Base-by-base conservation (phyloP, 139 green algal genomes). In the Klebsormidium nitens region DNA sequence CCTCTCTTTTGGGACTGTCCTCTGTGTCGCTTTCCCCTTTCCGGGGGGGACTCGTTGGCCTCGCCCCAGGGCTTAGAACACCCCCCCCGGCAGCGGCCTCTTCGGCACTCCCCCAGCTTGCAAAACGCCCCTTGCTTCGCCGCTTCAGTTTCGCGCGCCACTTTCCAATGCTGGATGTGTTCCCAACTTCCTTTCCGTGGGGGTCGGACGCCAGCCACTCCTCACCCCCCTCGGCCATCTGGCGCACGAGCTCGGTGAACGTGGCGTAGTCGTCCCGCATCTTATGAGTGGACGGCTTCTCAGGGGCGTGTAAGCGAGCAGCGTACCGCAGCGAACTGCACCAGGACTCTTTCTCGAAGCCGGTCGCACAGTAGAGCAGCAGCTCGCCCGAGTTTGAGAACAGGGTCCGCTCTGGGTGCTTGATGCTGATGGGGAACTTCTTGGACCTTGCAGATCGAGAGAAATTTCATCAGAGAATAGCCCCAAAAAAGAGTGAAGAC, bases 371-470 rank as follows among this genome's bases (percentile, higher is more conserved):
- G 40, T 66, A 66, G 59, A 66, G 59, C 29, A 66, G 29, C 5
- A 28, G 44, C 19, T 55, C 59, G 26, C 40, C 29, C n/a, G n/a
- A 40, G 11, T n/a, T 31, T 34, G 38, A 3, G 29, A 28, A 66
- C 5, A 66, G 36, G 28, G 11, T 52, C 5, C 59, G 59, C 40
- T 34, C 59, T 31, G 29, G 32, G 59, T 66, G 59, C 4, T 4
- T 28, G 19, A 66, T 66, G 29, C 28, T 39, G 3, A 66, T 5
- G 4, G 59, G 59, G 28, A 55, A 71, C 19, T 71, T 71, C 4
- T 6, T 62, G 11, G 46, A 62, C 46, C 63, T 71, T n/a, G n/a
- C n/a, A n/a, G n/a, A n/a, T n/a, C n/a, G n/a, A n/a, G n/a, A n/a
- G n/a, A n/a, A n/a, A n/a, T n/a, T n/a, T n/a, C n/a, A n/a, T n/a